phyloP scores from a whole-genome alignment of 2,329 filamentous ascomycete species.

The Ophiostoma pallidulum region DNA sequence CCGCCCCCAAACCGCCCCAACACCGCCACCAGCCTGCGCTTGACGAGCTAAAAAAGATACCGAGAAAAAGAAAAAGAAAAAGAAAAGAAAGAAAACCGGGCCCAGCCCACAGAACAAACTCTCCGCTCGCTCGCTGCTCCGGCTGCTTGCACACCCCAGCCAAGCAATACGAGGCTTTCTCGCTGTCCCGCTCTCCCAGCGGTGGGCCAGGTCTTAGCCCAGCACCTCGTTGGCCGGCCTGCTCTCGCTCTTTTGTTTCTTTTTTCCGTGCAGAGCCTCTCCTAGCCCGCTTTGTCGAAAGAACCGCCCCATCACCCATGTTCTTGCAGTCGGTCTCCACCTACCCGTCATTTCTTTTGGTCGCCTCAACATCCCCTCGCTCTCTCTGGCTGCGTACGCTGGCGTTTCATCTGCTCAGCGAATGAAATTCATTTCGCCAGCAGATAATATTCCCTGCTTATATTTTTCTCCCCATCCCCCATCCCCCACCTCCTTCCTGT shows the following conservation, averaged over 20 bases:
- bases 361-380: slow-evolving; percentile 4
- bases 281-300: too few species aligned
- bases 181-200: not conserved
- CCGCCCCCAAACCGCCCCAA: too few species aligned
- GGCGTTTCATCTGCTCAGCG: too few species aligned
- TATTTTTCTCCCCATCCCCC: slow-evolving; percentile 9
- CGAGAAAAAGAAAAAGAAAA: too few species aligned
- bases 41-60: too few species aligned
- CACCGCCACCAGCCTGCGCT: too few species aligned
- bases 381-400: slow-evolving; percentile 5
- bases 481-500: slow-evolving; percentile 6
- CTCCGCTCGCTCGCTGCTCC: not conserved
- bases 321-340: slow-evolving; percentile 2
- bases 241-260: not conserved
- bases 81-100: not conserved
- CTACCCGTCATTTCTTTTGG: slow-evolving; percentile 8
- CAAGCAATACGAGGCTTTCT: too few species aligned
- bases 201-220: not conserved
- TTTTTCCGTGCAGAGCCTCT: slow-evolving; percentile 1
- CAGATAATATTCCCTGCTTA: slow-evolving; percentile 4
- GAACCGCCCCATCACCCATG: not conserved
- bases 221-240: not conserved
- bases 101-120: not conserved
- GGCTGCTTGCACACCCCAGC: too few species aligned
- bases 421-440: not conserved